Evolutionary conservation across 495 filamentous ascomycete genomes (phyloP), one percentile per base, ranked within the genome.

Genomic region (Penicillium longicatenatum): DNA sequence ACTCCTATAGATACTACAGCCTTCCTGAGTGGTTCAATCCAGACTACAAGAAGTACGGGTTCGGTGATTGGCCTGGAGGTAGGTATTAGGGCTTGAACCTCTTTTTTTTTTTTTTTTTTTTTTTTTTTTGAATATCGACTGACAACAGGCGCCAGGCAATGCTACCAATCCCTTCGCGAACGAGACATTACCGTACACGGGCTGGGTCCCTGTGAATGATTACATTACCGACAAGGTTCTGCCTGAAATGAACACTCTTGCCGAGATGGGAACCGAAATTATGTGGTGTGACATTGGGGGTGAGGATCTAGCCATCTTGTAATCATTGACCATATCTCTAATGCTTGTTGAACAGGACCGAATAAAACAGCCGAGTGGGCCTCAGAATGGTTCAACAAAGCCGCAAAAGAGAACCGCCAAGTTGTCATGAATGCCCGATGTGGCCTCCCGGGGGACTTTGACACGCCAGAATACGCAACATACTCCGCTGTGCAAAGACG

Each of bases 21-120:
- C 70, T 84, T 4, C 80, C 81, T 0, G 81, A 84, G 62, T 84
- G 82, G 82, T 83, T 82, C 56, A 77, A 80, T 57, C 82, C 81
- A 0, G 77, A 76, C 44, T 84, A 76, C 58, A 70, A 68, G 6
- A 65, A 70, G 6, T 82, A 82, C 60, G 75, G 75, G 9, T 79
- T 77, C 51, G 64, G 52, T 12, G 33, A 43, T 7, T 75, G 67
- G 71, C 70, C 73, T 2, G 75, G 73, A 44, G 71, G 70, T 57
- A 66, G 29, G 22, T 1, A 21, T 46, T 29, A 30, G 16, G n/a
- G 17, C 30, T 30, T 20, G 19, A 5, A 2, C 2, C 19, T 12
- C 44, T 11, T 44, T 56, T 67, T 70, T 59, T 61, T 63, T 42
- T 70, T 59, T 61, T 63, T 42, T n/a, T n/a, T n/a, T 12, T 45